Conservation (phyloP, 2,329 filamentous ascomycete species). For the Zymoseptoria tritici region DNA sequence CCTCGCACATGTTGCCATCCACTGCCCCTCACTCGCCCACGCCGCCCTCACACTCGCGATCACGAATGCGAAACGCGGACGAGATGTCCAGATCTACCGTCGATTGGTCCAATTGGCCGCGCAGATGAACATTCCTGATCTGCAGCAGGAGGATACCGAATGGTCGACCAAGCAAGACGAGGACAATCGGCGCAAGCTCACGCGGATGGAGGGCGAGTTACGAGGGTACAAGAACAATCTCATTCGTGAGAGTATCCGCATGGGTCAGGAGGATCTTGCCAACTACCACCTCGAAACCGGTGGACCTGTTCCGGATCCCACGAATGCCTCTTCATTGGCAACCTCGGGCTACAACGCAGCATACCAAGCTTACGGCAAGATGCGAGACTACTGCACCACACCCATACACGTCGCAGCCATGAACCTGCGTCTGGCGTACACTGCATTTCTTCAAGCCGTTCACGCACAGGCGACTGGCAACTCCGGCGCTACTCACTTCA, state of each 20-base stretch:
- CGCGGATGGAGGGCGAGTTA: constrained; percentile 74
- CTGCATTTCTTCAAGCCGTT: constrained; percentile 71
- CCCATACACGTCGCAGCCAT: constrained; percentile 78
- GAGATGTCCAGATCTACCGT: constrained; percentile 65
- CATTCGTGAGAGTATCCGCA: constrained; percentile 88
- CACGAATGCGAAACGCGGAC: constrained; percentile 65
- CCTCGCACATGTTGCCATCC: constrained; percentile 71
- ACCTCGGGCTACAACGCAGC: constrained; percentile 56
- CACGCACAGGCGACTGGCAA: constrained; percentile 34
- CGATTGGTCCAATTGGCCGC: constrained; percentile 61
- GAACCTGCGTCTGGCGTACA: constrained; percentile 67
- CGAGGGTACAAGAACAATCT: constrained; percentile 94
- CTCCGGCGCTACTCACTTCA: constrained; percentile 37
- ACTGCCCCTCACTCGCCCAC: constrained; percentile 64
- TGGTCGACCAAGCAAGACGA: constrained; percentile 68
- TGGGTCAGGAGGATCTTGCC: constrained; percentile 89
- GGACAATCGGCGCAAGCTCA: constrained; percentile 61
- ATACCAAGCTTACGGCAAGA: constrained; percentile 70
- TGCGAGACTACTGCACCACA: constrained; percentile 85
- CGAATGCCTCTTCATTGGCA: constrained; percentile 11
- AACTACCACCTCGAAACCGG: constrained; percentile 74
- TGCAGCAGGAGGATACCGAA: constrained; percentile 58
- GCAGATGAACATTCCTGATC: constrained; percentile 57
- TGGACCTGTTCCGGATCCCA: constrained; percentile 30
- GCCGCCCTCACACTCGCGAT: constrained; percentile 78